These are phyloP conservation scores for Pythium plurisporium DNA, from an alignment of 352 stramenopile species.

Conservation along the genomic window DNA sequence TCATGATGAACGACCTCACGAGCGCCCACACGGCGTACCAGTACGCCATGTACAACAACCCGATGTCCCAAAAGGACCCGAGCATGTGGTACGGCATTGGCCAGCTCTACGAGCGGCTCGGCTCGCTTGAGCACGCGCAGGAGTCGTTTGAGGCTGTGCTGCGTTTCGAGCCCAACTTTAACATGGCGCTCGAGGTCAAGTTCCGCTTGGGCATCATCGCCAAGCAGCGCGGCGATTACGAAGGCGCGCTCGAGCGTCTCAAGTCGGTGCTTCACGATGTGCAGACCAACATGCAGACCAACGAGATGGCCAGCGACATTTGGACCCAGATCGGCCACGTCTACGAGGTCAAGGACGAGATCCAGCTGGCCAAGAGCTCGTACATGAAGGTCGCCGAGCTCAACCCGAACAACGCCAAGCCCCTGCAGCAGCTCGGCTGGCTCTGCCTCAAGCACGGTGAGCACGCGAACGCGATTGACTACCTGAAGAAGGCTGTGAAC, in stretches of 20 bases:
- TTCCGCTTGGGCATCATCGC: conserved; percentile 84
- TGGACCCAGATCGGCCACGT: conserved; percentile 87
- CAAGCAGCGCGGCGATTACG: conserved; percentile 78
- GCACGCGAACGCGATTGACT: conserved; percentile 79
- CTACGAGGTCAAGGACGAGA: conserved; percentile 85
- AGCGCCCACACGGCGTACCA: conserved; percentile 85
- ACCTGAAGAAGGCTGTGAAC: conserved; percentile 75
- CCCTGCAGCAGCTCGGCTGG: conserved; percentile 80
- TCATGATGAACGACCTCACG: conserved; percentile 88
- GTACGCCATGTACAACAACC: conserved; percentile 89
- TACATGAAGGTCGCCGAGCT: conserved; percentile 83
- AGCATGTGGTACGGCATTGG: conserved; percentile 88
- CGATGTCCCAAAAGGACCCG: conserved; percentile 81
- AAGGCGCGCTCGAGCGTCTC: conserved; percentile 73
- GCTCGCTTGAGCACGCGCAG: conserved; percentile 78
- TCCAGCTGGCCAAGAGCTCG: conserved; percentile 79
- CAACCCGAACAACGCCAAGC: conserved; percentile 82
- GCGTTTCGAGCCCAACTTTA: conserved; percentile 83
- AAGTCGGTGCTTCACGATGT: conserved; percentile 81
- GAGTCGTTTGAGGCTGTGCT: conserved; percentile 84
- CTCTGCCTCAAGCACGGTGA: conserved; percentile 83
- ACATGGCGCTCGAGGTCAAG: conserved; percentile 85
- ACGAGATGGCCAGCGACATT: conserved; percentile 83
- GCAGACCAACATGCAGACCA: conserved; percentile 76
- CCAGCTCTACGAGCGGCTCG: conserved; percentile 81